A percentile compares a stretch with the other conserved stretches of the same genome.
phyloP scores from a whole-genome alignment of 495 filamentous ascomycete species.

The Mycothermus thermophilus region DNA sequence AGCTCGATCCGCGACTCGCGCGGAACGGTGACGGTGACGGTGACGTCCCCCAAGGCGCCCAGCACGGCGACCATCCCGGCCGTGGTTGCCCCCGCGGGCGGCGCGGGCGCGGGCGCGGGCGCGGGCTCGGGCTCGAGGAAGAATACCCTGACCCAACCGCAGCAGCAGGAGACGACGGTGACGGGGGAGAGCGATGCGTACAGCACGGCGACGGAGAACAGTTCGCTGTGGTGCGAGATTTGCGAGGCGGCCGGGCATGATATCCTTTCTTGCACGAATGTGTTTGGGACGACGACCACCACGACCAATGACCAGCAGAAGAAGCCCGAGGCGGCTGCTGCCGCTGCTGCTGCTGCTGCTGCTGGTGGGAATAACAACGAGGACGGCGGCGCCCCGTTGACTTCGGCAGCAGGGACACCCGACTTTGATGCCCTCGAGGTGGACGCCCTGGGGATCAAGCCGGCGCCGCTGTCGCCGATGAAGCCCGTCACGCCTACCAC shows the following conservation, averaged over 20 bases:
- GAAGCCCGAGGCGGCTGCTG: conserved; percentile 11
- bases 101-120: conserved; percentile 31
- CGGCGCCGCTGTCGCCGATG: conserved; percentile 38
- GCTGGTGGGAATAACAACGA: conserved; percentile 1
- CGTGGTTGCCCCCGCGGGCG: conserved; percentile 2
- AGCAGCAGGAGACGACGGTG: too few relatives aligned
- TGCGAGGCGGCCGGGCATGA: conserved; percentile 91
- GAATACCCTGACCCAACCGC: too few relatives aligned
- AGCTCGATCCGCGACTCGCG: conserved; percentile 45
- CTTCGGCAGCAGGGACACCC: too few relatives aligned
- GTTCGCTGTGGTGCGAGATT: conserved; percentile 83
- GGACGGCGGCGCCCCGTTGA: conserved; percentile 26
- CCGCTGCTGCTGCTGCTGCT: background rate
- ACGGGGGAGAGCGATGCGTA: conserved; percentile 64
- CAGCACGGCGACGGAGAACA: conserved; percentile 57
- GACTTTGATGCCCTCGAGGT: background rate
- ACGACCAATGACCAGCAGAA: conserved; percentile 26
- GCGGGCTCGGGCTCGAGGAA: conserved; percentile 25
- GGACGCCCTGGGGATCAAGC: conserved; percentile 26
- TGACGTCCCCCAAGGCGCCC: background rate
- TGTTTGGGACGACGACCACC: too few relatives aligned
- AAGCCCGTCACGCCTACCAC: conserved; percentile 14
- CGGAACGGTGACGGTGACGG: conserved; percentile 40
- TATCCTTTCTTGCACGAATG: conserved; percentile 81
- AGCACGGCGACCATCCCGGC: conserved; percentile 3